Evolutionary conservation across 768 basidiomycete genomes (phyloP).

Genomic region (Termitomyces heimii): DNA sequence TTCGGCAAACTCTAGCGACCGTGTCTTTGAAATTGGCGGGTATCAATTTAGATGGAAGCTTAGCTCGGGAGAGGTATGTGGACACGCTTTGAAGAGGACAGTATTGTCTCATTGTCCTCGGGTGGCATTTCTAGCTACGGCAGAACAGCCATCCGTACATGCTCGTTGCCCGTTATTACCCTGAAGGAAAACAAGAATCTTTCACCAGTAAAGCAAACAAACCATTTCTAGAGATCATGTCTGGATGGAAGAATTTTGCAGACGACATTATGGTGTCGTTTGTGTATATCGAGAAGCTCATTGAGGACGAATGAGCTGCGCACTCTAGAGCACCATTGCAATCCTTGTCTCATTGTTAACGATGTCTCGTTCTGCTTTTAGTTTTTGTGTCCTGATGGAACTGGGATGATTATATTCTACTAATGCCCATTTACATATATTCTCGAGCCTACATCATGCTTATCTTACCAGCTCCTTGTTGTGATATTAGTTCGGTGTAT

Average conservation of each 20-base stretch:
- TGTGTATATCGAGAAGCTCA: conserved; percentile 24
- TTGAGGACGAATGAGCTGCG: conserved; percentile 14
- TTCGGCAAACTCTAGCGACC: conserved; percentile 10
- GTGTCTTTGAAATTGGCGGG: conserved; percentile 18
- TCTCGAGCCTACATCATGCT: too few relatives aligned
- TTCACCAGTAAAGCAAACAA: conserved; percentile 6
- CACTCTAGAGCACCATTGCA: not conserved
- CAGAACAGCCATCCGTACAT: conserved; percentile 8
- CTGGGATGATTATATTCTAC: not conserved
- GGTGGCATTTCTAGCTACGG: conserved; percentile 8
- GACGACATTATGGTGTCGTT: conserved; percentile 26
- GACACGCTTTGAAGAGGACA: not conserved
- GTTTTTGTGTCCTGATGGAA: not conserved
- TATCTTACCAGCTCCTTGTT: not conserved
- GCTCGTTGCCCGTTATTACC: conserved; percentile 16
- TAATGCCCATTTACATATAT: not conserved
- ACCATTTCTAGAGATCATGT: conserved; percentile 21
- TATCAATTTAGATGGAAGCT: conserved; percentile 19
- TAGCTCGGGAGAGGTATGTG: conserved; percentile 4
- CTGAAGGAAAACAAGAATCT: conserved; percentile 6
- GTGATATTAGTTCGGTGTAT: not conserved
- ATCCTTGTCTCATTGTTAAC: not conserved
- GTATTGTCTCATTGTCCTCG: not conserved
- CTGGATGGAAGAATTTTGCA: conserved; percentile 21
- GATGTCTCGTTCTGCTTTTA: not conserved